Evolutionary conservation across 164 flowering plant species (phyloP), one percentile per base, ranked within the genome.

Genomic region (Paratinospora sagittata): DNA sequence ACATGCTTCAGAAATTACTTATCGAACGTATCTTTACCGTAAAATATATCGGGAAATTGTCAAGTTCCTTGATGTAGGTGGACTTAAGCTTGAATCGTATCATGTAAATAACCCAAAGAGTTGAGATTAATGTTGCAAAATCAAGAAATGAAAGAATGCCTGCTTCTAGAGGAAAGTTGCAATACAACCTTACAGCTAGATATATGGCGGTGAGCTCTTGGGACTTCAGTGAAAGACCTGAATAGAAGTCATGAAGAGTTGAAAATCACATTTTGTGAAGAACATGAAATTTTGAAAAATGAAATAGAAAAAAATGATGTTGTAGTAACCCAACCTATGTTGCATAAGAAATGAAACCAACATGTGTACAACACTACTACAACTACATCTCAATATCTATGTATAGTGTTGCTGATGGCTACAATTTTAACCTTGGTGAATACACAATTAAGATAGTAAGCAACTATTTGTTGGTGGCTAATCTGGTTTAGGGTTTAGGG

Each of bases 91-190:
- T 91, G 83, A 80, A 80, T 26, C 88, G 80, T 0, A 91, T 91
- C 96, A 89, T 88, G 73, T 85, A 93, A 14, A 93, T 84, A 57
- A 93, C 96, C 97, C 97, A 91, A 9, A 78, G 57, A 10, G 97
- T 91, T 21, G 91, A 65, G 5, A 80, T 33, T 3, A 91, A 78
- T 2, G 89, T 84, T 17, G 77, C 69, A 41, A 77, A 72, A 78
- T 93, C 97, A 19, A 94, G 88, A 14, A 89, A 49, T 6, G 89
- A 84, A 72, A 88, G 93, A 64, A 88, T 85, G 72, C 87, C 87
- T 67, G 67, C 74, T 69, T 88, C 90, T 83, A 88, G 71, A 19
- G 68, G n/a, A 27, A 77, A 63, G 58, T 93, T 86, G 70, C 89
- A 88, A 9, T 61, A 57, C 30, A 91, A 14, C 77, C 97, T 87